phyloP scores from a whole-genome alignment of 352 stramenopile species.

The Globisporangium irregulare region DNA sequence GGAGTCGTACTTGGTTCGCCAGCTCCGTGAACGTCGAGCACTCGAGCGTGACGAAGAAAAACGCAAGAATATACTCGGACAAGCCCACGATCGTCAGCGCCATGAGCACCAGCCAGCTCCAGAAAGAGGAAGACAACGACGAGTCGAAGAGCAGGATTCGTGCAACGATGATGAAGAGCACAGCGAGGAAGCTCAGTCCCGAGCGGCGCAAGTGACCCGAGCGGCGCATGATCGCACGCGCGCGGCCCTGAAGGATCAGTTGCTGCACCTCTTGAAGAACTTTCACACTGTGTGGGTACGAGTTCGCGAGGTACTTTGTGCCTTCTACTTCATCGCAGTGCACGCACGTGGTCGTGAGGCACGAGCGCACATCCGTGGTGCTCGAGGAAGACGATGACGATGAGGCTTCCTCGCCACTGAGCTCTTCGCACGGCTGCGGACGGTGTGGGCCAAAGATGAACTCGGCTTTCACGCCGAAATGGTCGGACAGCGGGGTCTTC shows the following conservation, averaged over 20 bases:
- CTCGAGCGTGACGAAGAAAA: slow-evolving; percentile 81
- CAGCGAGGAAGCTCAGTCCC: slow-evolving; percentile 15
- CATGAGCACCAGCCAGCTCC: slow-evolving; percentile 31
- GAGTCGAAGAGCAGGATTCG: slow-evolving; percentile 29
- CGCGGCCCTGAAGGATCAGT: slow-evolving; percentile 36
- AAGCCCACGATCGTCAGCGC: slow-evolving; percentile 34
- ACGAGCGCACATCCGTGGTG: slow-evolving; percentile 18
- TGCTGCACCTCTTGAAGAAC: slow-evolving; percentile 50
- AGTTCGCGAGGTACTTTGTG: slow-evolving; percentile 23
- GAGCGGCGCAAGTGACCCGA: slow-evolving; percentile 37
- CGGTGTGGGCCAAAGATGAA: slow-evolving; percentile 47
- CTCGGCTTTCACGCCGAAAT: slow-evolving; percentile 71
- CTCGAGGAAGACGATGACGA: slow-evolving; percentile 13
- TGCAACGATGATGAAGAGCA: slow-evolving; percentile 15
- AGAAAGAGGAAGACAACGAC: slow-evolving; percentile 20
- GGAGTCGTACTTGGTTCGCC: slow-evolving; percentile 61
- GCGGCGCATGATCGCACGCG: slow-evolving; percentile 37
- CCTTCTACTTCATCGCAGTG: slow-evolving; percentile 42
- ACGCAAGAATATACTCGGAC: slow-evolving; percentile 68
- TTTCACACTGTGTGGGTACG: slow-evolving; percentile 18
- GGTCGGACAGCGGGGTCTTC: slow-evolving; percentile 67
- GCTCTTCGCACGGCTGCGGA: slow-evolving; percentile 36
- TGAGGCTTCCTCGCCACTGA: slow-evolving; percentile 26
- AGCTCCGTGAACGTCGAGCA: slow-evolving; percentile 81
- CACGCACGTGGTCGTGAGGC: slow-evolving; percentile 35